Conservation (phyloP, 2,329 filamentous ascomycete genomes). For the Westerdykella aurantiaca region DNA sequence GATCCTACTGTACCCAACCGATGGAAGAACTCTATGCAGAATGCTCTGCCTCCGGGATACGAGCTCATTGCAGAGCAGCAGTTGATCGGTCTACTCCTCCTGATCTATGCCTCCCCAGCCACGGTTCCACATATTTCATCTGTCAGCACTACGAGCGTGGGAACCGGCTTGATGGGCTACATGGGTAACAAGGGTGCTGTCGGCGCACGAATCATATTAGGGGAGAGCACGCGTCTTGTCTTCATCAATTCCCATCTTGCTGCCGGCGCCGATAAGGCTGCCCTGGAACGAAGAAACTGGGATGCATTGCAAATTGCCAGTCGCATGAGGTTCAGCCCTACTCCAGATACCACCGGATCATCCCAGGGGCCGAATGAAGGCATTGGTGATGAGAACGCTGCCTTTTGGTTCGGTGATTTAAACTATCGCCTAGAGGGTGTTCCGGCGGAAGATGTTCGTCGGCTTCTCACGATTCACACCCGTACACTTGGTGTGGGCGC, state of each 20-base stretch:
- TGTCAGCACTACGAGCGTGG: slow-evolving; percentile 75
- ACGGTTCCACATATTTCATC: slow-evolving; percentile 70
- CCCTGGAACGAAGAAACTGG: slow-evolving; percentile 82
- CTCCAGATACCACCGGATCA: slow-evolving; percentile 59
- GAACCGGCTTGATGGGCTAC: slow-evolving; percentile 85
- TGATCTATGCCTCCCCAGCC: slow-evolving; percentile 78
- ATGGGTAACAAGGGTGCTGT: slow-evolving; percentile 96
- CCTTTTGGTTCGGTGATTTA: slow-evolving; percentile 93
- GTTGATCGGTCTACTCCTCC: slow-evolving; percentile 73
- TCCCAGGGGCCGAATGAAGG: slow-evolving; percentile 54
- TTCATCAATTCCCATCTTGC: slow-evolving; percentile 91
- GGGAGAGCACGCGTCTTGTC: slow-evolving; percentile 80
- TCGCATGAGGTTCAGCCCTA: slow-evolving; percentile 72
- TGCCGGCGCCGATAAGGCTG: slow-evolving; percentile 71
- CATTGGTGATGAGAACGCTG: slow-evolving; percentile 87
- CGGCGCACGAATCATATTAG: slow-evolving; percentile 72
- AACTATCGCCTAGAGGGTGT: slow-evolving; percentile 90
- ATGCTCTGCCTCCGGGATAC: slow-evolving; percentile 72
- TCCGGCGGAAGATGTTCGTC: slow-evolving; percentile 82
- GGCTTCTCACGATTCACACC: slow-evolving; percentile 75
- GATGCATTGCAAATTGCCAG: slow-evolving; percentile 73
- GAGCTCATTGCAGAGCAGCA: slow-evolving; percentile 73
- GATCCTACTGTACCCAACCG: slow-evolving; percentile 66
- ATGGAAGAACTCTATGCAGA: slow-evolving; percentile 74
- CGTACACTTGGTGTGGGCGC: slow-evolving; percentile 33